Conservation (phyloP, 495 filamentous ascomycete species). For the Podospora bellae-mahoneyi region DNA sequence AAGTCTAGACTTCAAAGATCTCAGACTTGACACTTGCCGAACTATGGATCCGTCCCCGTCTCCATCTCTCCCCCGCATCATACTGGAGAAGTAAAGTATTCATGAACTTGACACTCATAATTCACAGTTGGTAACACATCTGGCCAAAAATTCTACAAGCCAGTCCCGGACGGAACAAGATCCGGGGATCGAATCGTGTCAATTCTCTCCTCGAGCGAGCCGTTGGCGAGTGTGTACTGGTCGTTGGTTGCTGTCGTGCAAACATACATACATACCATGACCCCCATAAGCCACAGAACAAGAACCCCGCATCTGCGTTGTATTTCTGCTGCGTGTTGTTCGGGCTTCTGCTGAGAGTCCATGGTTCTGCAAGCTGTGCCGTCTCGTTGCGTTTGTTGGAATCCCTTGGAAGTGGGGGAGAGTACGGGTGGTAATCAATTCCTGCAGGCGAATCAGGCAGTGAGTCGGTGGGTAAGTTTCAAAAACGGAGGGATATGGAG, state of each 20-base stretch:
- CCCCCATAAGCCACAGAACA: neutral
- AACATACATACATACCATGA: too few species aligned
- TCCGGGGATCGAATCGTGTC: neutral
- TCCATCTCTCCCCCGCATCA: neutral
- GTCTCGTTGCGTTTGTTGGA: neutral
- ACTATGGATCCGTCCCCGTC: neutral
- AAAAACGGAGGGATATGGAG: neutral
- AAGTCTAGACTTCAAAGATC: neutral
- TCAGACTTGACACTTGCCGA: neutral
- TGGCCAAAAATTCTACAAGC: neutral
- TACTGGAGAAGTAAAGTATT: neutral
- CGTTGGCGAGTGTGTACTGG: neutral
- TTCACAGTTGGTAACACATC: neutral
- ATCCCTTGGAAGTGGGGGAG: neutral
- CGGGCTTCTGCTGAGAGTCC: neutral
- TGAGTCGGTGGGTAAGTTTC: neutral
- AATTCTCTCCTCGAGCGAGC: neutral
- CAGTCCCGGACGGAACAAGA: neutral
- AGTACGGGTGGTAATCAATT: neutral
- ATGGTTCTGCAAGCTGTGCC: neutral
- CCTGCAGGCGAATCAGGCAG: neutral
- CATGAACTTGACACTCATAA: neutral
- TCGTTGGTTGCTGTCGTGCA: neutral
- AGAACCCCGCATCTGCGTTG: neutral
- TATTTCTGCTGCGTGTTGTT: neutral